Conservation (phyloP, 495 filamentous ascomycete genomes). For the Aspergillus cavernicola region DNA sequence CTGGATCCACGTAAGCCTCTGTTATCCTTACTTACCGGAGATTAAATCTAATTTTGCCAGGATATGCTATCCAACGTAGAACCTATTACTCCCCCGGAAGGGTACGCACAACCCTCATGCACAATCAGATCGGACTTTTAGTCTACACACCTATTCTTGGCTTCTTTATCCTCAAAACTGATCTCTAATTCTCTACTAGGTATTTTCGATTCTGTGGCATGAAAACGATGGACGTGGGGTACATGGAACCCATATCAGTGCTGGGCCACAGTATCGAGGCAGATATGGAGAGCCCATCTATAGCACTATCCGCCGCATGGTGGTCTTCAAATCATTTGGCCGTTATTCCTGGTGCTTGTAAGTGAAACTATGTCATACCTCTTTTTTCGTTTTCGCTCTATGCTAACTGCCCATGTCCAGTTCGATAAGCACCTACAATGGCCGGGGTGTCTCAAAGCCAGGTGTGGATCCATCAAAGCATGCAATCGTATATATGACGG, state of each 20-base stretch:
- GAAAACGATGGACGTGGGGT: constrained; percentile 20
- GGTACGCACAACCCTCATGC: constrained; percentile 2
- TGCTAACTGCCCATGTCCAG: constrained; percentile 2
- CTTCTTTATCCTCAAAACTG: too few species aligned
- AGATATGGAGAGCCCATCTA: constrained; percentile 24
- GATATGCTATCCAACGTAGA: background rate
- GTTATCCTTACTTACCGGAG: too few species aligned
- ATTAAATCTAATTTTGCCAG: background rate
- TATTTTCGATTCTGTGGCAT: constrained; percentile 33
- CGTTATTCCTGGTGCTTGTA: constrained; percentile 33
- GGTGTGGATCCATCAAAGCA: constrained; percentile 32
- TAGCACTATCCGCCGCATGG: constrained; percentile 32
- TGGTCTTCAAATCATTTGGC: constrained; percentile 23
- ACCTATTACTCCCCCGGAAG: background rate
- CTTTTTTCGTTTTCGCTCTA: background rate
- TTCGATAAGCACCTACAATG: constrained; percentile 36
- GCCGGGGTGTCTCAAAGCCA: constrained; percentile 30
- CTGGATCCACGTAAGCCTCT: constrained; percentile 6
- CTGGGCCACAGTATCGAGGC: constrained; percentile 8
- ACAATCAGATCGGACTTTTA: too few species aligned
- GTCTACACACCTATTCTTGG: too few species aligned
- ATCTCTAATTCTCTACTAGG: too few species aligned
- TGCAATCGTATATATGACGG: constrained; percentile 34
- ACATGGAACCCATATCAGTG: constrained; percentile 13
- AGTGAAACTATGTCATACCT: background rate